Evolutionary conservation across 371 early-diverging fungal genomes (phyloP), one percentile per base, ranked within the genome.

Genomic region (Mortierella sp.): DNA sequence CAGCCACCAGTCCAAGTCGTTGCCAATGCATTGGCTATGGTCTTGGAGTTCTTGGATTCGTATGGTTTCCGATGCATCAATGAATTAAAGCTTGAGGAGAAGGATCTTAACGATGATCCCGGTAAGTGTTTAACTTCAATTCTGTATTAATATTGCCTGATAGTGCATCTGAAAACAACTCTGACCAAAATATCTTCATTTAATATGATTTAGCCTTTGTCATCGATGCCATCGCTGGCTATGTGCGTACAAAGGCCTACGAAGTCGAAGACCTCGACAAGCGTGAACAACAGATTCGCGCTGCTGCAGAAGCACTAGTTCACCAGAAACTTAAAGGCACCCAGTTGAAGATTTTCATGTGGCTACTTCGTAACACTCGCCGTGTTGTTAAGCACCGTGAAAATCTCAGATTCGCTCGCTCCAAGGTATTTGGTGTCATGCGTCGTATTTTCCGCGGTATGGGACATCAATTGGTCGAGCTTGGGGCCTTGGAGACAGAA

Each of bases 1-100:
- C 80, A 79, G 51, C 80, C 80, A 8, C 70, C 80, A 7, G 80
- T 79, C 10, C 80, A 79, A 29, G 75, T 79, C 19, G 80, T 79
- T 0, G 80, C 80, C 0, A 71, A 74, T 51, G 68, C 70, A 17
- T 34, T 79, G 70, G 67, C 74, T 28, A 70, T 70, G 70, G 70
- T 79, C 61, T 51, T 79, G 8, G 80, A 79, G 68, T 79, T 79
- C 54, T 61, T 79, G 61, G 80, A 79, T 55, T 70, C 74, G 12
- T 79, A 79, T 61, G 75, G 80, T 54, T 79, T 79, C 71, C 74
- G 80, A 34, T 79, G 80, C 57, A 79, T 79, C 34, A 79, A 79
- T 32, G 80, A 79, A 63, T 75, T 79, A 47, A 79, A 79, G 37
- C 60, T 79, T 17, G 80, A 79, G 37, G 80, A 79, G 61, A 70